phyloP scores from a whole-genome alignment of 345 rosid genomes.

The Salix exigua region DNA sequence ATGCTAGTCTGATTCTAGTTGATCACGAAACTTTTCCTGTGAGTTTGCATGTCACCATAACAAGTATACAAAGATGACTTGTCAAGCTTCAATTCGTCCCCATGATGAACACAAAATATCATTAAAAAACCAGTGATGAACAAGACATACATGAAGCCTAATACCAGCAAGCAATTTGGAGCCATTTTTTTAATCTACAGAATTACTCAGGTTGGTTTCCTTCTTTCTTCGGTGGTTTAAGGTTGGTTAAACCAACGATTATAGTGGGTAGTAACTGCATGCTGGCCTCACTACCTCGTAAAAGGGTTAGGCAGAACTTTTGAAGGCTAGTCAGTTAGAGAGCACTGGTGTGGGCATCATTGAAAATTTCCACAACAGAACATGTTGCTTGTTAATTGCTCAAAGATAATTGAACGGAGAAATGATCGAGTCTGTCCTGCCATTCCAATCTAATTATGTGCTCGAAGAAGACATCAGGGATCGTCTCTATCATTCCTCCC shows the following conservation, averaged over 20 bases:
- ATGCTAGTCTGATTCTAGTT: conserved; percentile 5
- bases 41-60: background rate
- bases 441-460: background rate
- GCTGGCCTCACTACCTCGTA: background rate
- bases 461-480: background rate
- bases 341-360: conserved; percentile 12
- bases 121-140: background rate
- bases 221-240: background rate
- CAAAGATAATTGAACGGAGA: background rate
- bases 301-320: background rate
- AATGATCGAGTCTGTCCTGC: background rate
- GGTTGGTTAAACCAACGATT: background rate
- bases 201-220: background rate
- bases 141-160: background rate
- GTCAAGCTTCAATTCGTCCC: background rate
- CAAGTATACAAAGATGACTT: background rate
- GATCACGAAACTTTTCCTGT: conserved; percentile 8
- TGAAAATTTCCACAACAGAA: background rate
- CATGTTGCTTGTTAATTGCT: background rate
- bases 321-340: conserved; percentile 4
- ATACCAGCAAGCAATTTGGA: background rate
- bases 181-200: background rate
- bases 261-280: conserved; percentile 12
- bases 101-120: background rate
- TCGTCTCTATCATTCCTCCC: background rate